phyloP scores from a whole-genome alignment of 1,284 basidiomycete genomes.

The Irpex sp. region DNA sequence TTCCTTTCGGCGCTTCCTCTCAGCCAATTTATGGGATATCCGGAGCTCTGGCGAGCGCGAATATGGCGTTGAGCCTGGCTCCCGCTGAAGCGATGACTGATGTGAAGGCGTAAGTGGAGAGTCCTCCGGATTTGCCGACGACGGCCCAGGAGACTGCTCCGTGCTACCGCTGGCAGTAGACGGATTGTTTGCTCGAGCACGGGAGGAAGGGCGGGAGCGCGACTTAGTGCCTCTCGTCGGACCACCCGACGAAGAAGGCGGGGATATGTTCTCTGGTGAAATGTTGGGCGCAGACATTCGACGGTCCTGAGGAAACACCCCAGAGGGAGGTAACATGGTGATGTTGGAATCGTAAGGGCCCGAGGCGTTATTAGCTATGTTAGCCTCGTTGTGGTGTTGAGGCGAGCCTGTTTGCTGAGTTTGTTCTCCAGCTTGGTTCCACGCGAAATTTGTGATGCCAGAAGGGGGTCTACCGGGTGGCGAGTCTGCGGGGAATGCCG shows the following conservation, averaged over 20 bases:
- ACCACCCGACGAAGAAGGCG: constrained; percentile 37
- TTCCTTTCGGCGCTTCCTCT: constrained; percentile 92
- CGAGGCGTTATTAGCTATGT: constrained; percentile 30
- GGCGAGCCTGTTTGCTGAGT: constrained; percentile 30
- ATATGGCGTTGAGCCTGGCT: constrained; percentile 72
- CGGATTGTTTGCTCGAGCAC: constrained; percentile 34
- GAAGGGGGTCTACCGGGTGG: constrained; percentile 58
- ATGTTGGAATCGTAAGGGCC: constrained; percentile 40
- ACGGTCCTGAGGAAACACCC: constrained; percentile 58
- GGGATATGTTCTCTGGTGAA: constrained; percentile 35
- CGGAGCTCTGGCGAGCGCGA: constrained; percentile 91
- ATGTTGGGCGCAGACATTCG: constrained; percentile 63
- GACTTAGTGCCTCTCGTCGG: constrained; percentile 56
- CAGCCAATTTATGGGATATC: constrained; percentile 92
- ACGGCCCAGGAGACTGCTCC: constrained; percentile 31
- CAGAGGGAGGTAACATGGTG: constrained; percentile 49
- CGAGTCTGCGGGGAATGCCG: constrained; percentile 62
- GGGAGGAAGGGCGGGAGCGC: constrained; percentile 70
- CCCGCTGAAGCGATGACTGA: constrained; percentile 30
- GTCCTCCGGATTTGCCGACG: constrained; percentile 33
- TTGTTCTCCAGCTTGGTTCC: constrained; percentile 48
- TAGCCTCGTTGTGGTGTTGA: constrained; percentile 37
- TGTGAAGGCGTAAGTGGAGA: constrained; percentile 17
- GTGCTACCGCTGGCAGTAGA: constrained; percentile 32
- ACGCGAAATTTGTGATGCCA: constrained; percentile 66